phyloP scores from a whole-genome alignment of 306 rosid species.

The Cicer chorassanicum region DNA sequence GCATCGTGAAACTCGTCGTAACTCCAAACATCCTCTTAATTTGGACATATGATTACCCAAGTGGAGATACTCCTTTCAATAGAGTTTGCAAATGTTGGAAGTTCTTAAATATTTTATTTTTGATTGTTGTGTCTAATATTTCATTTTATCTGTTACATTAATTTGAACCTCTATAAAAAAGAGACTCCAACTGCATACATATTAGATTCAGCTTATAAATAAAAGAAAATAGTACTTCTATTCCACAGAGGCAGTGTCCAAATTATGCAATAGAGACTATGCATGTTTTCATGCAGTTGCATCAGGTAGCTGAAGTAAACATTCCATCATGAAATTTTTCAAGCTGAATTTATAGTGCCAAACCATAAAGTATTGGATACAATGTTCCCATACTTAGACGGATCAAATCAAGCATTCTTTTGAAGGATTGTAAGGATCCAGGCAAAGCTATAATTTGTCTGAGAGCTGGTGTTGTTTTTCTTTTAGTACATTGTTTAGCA shows the following conservation, averaged over 20 bases:
- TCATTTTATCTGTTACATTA: slow-evolving; percentile 5
- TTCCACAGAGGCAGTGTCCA: too few relatives aligned
- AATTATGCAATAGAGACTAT: neutral
- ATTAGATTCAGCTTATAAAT: neutral
- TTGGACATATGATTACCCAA: neutral
- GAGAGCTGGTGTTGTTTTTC: neutral
- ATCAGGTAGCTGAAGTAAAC: slow-evolving; percentile 26
- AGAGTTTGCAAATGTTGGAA: slow-evolving; percentile 17
- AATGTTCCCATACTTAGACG: neutral
- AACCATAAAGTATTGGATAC: neutral
- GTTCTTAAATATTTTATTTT: slow-evolving; percentile 16
- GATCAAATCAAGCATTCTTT: neutral
- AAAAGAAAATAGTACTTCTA: neutral
- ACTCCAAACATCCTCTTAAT: neutral
- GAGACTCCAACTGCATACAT: slow-evolving; percentile 10
- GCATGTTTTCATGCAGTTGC: neutral
- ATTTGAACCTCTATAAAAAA: neutral
- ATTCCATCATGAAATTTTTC: neutral
- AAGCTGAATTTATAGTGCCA: neutral
- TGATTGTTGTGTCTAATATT: slow-evolving; percentile 17
- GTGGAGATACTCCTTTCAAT: slow-evolving; percentile 11
- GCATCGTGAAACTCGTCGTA: too few relatives aligned
- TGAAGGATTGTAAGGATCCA: neutral
- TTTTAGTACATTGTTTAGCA: neutral
- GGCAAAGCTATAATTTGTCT: neutral